Conservation (phyloP, 2,329 filamentous ascomycete species). For the Talaromyces sp. region DNA sequence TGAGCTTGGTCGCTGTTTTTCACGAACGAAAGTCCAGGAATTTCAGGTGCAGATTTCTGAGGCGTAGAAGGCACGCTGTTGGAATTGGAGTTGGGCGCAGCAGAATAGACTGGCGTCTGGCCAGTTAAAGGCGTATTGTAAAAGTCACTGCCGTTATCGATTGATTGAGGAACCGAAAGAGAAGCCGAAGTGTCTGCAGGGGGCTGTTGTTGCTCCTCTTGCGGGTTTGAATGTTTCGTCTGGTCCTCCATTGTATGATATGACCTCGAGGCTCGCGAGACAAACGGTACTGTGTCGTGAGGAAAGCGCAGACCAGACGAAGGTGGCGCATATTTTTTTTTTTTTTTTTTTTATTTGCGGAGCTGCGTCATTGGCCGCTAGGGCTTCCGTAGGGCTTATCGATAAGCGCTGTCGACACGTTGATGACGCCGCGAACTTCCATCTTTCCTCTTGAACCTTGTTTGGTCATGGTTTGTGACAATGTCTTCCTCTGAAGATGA, state of each 20-base stretch:
- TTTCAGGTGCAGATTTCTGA: constrained; percentile 19
- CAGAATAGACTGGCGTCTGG: constrained; percentile 22
- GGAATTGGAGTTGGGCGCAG: constrained; percentile 7
- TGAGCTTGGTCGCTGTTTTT: not conserved
- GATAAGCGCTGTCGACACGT: constrained; percentile 8
- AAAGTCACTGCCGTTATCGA: constrained; percentile 37
- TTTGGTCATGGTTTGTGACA: not conserved
- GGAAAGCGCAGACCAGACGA: constrained; percentile 1
- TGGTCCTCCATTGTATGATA: constrained; percentile 22
- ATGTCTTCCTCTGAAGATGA: constrained; percentile 14
- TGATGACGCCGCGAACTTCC: not conserved
- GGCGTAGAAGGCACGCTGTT: constrained; percentile 3
- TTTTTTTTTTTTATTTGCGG: constrained; percentile 7
- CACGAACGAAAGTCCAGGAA: constrained; percentile 34
- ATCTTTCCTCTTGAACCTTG: not conserved
- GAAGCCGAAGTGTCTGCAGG: constrained; percentile 3
- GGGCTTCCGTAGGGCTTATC: constrained; percentile 7
- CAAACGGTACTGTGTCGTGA: not conserved
- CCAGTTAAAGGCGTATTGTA: constrained; percentile 34
- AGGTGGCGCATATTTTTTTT: constrained; percentile 12
- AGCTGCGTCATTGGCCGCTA: constrained; percentile 8
- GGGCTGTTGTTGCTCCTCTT: not conserved
- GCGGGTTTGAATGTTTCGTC: constrained; percentile 5
- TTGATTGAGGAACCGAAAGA: constrained; percentile 18
- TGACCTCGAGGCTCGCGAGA: not conserved